phyloP scores from a whole-genome alignment of 352 stramenopile genomes.

The Pelagophyceae sp. region DNA sequence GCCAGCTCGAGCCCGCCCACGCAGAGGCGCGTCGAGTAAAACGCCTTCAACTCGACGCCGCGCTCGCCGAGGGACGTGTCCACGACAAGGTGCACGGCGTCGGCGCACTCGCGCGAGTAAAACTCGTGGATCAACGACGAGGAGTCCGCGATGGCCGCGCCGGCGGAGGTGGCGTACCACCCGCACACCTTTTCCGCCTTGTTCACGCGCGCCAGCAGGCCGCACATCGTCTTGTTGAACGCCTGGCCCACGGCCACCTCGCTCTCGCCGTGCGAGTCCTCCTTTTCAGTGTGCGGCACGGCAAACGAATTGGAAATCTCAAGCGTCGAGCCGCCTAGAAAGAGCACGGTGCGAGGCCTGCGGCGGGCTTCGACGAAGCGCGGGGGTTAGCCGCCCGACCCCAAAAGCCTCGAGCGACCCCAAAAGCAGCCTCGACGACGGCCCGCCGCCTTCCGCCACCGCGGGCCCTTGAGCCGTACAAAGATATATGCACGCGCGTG shows the following conservation, averaged over 20 bases:
- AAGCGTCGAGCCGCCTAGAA: too few species aligned
- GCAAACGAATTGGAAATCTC: conserved; percentile 92
- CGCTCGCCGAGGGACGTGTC: conserved; percentile 74
- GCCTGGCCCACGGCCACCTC: conserved; percentile 93
- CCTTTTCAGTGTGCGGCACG: conserved; percentile 87
- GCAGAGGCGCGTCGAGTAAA: conserved; percentile 72
- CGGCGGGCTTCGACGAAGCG: too few species aligned
- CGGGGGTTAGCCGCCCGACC: too few species aligned
- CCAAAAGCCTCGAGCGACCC: too few species aligned
- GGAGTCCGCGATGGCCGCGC: conserved; percentile 74
- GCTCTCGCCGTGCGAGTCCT: conserved; percentile 55
- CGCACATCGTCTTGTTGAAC: conserved; percentile 93
- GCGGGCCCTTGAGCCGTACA: too few species aligned
- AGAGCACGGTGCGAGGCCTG: too few species aligned
- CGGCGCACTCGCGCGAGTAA: conserved; percentile 79
- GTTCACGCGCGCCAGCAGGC: conserved; percentile 86
- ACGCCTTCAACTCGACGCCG: conserved; percentile 75
- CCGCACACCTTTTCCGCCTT: conserved; percentile 85
- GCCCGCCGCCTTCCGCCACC: conserved; percentile 14
- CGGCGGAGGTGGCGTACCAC: conserved; percentile 79
- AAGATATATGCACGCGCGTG: too few species aligned
- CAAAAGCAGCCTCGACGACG: too few species aligned
- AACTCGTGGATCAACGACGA: conserved; percentile 95
- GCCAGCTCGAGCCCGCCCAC: conserved; percentile 76
- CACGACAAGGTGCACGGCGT: conserved; percentile 85